Evolutionary conservation across 1,284 basidiomycete species (phyloP), one percentile per base, ranked within the genome.

Genomic region (Volvariella volvacea): DNA sequence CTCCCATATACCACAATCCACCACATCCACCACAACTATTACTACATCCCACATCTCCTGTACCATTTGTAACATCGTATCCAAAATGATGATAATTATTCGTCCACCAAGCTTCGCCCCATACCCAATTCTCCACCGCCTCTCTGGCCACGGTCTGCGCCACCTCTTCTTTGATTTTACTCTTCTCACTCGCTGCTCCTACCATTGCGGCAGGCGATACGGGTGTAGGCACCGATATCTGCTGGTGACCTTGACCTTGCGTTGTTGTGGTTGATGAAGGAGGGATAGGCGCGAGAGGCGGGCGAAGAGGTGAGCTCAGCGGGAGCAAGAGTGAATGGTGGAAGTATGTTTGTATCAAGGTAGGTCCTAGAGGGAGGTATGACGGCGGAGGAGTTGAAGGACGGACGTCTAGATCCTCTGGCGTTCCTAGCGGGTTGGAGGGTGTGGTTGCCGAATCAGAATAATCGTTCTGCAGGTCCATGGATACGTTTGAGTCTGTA

Each of bases 131-230:
- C 58, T 85, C 83, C 15, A 86, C 79, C 3, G 78, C 70, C 56
- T 88, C 86, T 25, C 60, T 65, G 3, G 78, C 78, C 20, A 88
- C 60, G 32, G 73, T 70, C 43, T 68, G 68, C 2, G 77, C 82
- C 0, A 76, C 75, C 0, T 76, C 74, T 57, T 86, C 83, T n/a
- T 86, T 63, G 0, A 73, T 74, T 56, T 77, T 80, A 4, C 72
- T 72, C 52, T 76, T 76, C 55, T 86, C 82, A 1, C 71, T 73
- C 1, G 76, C 66, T 2, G 71, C 71, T 3, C 79, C 80, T 15
- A 83, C 58, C 0, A 70, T 67, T 1, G 83, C 82, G 3, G 81
- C 84, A 20, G 85, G 85, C 0, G 85, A 88, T 2, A 88, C 83
- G 1, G 85, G 85, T 0, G 85, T 88, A 2, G 83, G 85, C 0